Conservation (phyloP, 306 rosid species). For the Oemleria cerasiformis region DNA sequence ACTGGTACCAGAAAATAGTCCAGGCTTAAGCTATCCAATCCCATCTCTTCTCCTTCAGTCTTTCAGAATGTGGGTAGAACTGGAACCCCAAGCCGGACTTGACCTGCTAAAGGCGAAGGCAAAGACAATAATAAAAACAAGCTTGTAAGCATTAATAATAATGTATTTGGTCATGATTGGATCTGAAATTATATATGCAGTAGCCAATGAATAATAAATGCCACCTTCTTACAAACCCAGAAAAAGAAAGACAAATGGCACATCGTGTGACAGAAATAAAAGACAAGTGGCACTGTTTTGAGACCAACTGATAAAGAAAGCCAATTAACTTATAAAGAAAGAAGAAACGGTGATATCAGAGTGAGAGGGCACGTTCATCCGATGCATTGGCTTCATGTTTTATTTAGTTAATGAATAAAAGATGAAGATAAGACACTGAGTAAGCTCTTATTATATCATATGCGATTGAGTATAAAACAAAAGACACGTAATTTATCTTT, state of each 20-base stretch:
- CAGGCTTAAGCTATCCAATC: constrained; percentile 34
- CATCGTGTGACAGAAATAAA: not conserved
- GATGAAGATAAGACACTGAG: not conserved
- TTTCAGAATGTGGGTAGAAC: not conserved
- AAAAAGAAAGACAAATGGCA: not conserved
- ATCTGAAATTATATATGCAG: not conserved
- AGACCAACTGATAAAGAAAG: not conserved
- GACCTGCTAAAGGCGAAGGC: not conserved
- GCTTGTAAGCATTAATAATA: not conserved
- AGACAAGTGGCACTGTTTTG: not conserved
- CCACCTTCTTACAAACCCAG: not conserved
- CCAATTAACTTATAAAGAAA: too few species aligned
- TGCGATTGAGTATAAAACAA: not conserved
- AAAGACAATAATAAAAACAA: not conserved
- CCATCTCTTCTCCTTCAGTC: not conserved
- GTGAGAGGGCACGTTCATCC: not conserved
- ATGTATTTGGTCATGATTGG: not conserved
- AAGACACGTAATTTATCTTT: not conserved
- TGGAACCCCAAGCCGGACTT: not conserved
- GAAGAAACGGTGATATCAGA: not conserved
- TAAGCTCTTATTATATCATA: too few species aligned
- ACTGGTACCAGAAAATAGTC: constrained; percentile 54
- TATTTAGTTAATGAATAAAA: not conserved
- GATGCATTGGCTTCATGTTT: not conserved
- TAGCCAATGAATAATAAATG: too few species aligned